A percentile compares a stretch with the other conserved stretches of the same genome.
phyloP scores from a whole-genome alignment of 306 rosid genomes.

The Prunus persica region DNA sequence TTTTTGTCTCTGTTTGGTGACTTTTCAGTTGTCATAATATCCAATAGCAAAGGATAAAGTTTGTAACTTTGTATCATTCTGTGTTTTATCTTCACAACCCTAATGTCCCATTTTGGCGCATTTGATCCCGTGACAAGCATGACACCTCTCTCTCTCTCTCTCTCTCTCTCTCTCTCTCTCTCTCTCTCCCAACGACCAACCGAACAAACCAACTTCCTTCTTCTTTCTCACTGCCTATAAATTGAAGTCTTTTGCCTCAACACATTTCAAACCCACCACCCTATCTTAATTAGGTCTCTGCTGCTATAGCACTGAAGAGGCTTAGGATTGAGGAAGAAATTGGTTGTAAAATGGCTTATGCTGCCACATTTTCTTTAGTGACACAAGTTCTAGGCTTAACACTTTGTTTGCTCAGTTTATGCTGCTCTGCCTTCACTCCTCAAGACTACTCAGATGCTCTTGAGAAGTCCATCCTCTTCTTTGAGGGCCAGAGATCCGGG shows the following conservation, averaged over 20 bases:
- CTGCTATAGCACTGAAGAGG: background rate
- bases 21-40: slow-evolving; percentile 9
- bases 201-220: slow-evolving; percentile 28
- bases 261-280: slow-evolving; percentile 1
- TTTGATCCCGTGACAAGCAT: slow-evolving; percentile 64
- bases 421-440: slow-evolving; percentile 51
- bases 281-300: background rate
- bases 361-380: slow-evolving; percentile 21
- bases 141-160: background rate
- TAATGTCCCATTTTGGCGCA: slow-evolving; percentile 32
- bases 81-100: background rate
- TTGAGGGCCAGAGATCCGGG: slow-evolving; percentile 81
- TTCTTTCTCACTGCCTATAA: slow-evolving; percentile 29
- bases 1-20: slow-evolving; percentile 1
- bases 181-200: slow-evolving; percentile 23
- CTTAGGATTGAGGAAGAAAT: no score
- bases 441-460: slow-evolving; percentile 65
- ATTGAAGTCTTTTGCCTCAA: slow-evolving; percentile 10
- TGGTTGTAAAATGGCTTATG: slow-evolving; percentile 22
- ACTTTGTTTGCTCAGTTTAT: slow-evolving; percentile 23
- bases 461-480: slow-evolving; percentile 77
- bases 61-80: background rate
- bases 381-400: slow-evolving; percentile 25
- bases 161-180: no score
- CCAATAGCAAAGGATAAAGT: slow-evolving; percentile 21